Evolutionary conservation across 2,329 filamentous ascomycete genomes (phyloP).

Genomic region (Scedosporium apiospermum): DNA sequence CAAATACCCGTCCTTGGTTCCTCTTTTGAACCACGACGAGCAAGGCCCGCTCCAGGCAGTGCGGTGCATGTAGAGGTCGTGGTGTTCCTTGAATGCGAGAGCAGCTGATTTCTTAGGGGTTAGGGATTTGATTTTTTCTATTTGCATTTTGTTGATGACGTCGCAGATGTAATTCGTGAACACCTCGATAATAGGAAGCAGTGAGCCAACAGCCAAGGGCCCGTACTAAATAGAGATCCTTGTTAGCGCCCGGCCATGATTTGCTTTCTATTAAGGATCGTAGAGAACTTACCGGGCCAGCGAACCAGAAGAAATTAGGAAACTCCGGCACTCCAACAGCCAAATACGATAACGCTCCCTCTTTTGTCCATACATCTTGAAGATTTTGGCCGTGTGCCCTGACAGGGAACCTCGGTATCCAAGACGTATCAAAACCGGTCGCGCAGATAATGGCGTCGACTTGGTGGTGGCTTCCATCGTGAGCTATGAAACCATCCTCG

Average conservation of each 20-base stretch:
- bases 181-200: not conserved
- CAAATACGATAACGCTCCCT: slow-evolving; percentile 7
- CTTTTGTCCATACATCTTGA: not conserved
- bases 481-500: slow-evolving; percentile 17
- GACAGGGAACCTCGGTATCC: not conserved
- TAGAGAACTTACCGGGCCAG: not conserved
- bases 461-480: slow-evolving; percentile 17
- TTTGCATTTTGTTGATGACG: slow-evolving; percentile 54
- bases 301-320: slow-evolving; percentile 9
- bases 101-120: slow-evolving; percentile 46
- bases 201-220: not conserved
- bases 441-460: slow-evolving; percentile 8
- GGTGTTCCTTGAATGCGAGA: slow-evolving; percentile 54
- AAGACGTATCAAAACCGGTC: slow-evolving; percentile 5
- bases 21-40: slow-evolving; percentile 64
- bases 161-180: slow-evolving; percentile 52
- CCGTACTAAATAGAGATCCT: not conserved
- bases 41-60: slow-evolving; percentile 53
- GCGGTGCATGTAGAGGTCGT: slow-evolving; percentile 42
- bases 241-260: too few relatives aligned
- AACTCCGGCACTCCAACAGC: slow-evolving; percentile 9
- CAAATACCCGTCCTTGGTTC: slow-evolving; percentile 50
- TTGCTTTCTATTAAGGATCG: too few relatives aligned
- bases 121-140: slow-evolving; percentile 57
- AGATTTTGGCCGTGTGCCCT: not conserved